A percentile compares a stretch with the other conserved stretches of the same genome.
These are phyloP conservation scores for Umbelopsis sp. DNA, from an alignment of 192 early-diverging fungal genomes.

Conservation along the genomic window DNA sequence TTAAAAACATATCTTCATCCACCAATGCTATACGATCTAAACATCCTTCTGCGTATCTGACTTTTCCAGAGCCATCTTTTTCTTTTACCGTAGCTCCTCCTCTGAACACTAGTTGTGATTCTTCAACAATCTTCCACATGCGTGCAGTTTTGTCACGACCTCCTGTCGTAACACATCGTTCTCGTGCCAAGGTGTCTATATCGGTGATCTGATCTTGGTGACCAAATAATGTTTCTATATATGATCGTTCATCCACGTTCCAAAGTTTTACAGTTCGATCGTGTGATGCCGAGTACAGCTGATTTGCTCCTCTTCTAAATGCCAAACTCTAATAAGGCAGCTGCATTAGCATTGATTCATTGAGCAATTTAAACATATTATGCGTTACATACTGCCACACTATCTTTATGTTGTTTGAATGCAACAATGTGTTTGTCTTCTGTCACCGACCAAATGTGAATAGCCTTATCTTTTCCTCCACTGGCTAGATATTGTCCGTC, in stretches of 20 bases:
- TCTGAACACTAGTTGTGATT: slow-evolving; percentile 90
- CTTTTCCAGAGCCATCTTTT: slow-evolving; percentile 35
- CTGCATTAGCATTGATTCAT: not conserved
- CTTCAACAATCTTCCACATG: slow-evolving; percentile 96
- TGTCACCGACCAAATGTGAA: slow-evolving; percentile 88
- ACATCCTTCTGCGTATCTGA: slow-evolving; percentile 58
- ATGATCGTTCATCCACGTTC: slow-evolving; percentile 90
- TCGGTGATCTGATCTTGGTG: slow-evolving; percentile 90
- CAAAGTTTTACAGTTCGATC: slow-evolving; percentile 97
- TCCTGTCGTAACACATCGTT: slow-evolving; percentile 90
- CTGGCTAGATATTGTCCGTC: slow-evolving; percentile 76
- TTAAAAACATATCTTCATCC: slow-evolving; percentile 93
- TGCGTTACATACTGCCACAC: slow-evolving; percentile 62
- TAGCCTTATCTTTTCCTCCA: slow-evolving; percentile 87
- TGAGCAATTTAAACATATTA: not conserved
- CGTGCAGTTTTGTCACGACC: slow-evolving; percentile 88
- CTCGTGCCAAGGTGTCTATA: slow-evolving; percentile 84
- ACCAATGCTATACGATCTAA: slow-evolving; percentile 89
- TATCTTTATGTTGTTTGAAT: slow-evolving; percentile 93
- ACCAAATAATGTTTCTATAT: slow-evolving; percentile 97
- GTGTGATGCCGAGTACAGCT: slow-evolving; percentile 86
- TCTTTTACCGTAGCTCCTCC: slow-evolving; percentile 58
- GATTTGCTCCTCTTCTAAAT: slow-evolving; percentile 80
- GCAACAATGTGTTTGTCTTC: slow-evolving; percentile 71
- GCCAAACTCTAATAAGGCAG: slow-evolving; percentile 59